Evolutionary conservation across 257 asterid species (phyloP).

Genomic region (Salvia hispanica): DNA sequence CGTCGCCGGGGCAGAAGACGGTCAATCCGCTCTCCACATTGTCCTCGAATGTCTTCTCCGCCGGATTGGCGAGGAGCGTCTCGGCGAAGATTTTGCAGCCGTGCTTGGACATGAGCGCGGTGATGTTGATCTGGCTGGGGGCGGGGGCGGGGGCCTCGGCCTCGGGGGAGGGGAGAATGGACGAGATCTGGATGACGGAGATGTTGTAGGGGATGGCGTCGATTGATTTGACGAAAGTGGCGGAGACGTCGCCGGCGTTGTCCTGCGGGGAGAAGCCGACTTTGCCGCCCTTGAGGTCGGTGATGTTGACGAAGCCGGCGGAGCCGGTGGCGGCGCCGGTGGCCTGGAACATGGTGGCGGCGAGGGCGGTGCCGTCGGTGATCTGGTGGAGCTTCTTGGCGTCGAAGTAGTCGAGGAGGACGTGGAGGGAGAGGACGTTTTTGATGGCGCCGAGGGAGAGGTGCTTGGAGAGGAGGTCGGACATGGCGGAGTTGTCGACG

Average conservation of each 20-base stretch:
- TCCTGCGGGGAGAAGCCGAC: constrained; percentile 63
- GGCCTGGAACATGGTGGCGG: constrained; percentile 82
- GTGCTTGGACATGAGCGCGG: constrained; percentile 65
- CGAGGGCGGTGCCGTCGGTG: constrained; percentile 73
- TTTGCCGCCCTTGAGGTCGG: constrained; percentile 68
- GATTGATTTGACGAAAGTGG: constrained; percentile 54
- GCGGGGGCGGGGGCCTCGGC: constrained; percentile 80
- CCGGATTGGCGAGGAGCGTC: constrained; percentile 52
- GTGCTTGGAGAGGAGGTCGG: constrained; percentile 68
- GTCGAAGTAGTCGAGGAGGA: constrained; percentile 72
- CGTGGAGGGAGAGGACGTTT: constrained; percentile 64
- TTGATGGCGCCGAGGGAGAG: constrained; percentile 47
- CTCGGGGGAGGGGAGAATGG: constrained; percentile 54
- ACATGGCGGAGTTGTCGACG: constrained; percentile 69
- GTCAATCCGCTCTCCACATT: constrained; percentile 64
- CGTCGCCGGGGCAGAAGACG: constrained; percentile 74
- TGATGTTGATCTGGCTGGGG: constrained; percentile 58
- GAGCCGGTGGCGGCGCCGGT: constrained; percentile 79
- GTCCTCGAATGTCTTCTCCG: constrained; percentile 54
- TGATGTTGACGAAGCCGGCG: constrained; percentile 73
- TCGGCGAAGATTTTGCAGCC: constrained; percentile 80
- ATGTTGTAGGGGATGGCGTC: constrained; percentile 64
- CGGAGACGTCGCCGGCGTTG: constrained; percentile 38
- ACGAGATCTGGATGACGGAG: constrained; percentile 70
- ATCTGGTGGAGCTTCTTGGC: constrained; percentile 78